Evolutionary conservation across 1,139 yeast genomes (phyloP), one percentile per base, ranked within the genome.

Genomic region (Kodamaea alishanica): DNA sequence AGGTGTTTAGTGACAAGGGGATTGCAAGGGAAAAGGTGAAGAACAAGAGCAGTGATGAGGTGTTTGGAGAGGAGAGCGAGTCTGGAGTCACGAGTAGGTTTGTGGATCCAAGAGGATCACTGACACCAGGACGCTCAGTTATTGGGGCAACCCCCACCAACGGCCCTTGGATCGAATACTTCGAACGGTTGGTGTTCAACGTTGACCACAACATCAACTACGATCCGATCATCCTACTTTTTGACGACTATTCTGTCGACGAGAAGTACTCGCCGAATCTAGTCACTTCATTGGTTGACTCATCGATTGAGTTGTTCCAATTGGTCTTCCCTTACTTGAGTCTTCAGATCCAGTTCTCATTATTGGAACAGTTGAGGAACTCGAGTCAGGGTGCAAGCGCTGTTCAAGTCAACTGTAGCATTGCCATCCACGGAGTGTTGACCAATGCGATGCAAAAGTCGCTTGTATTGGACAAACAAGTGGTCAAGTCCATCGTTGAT

Each of bases 291-390:
- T 70, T 85, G 8, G 75, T 88, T 20, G 96, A 92, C 59, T 60
- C 77, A 1, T 82, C 96, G 0, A 81, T 92, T 51, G 89, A 84
- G 44, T 67, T 89, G 5, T 86, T 89, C 52, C 81, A 85, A 8
- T 55, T 75, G 6, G 72, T 84, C 0, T 84, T 92, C 49, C 88
- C 95, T 0, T 69, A 73, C 44, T 74, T 92, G 50, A 78, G 90
- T n/a, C 61, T 78, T 7, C 86, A 88, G 46, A 84, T 92, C 40
- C 97, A 92, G 54, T 82, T 84, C 41, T 88, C 97, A 1, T 70
- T 92, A 28, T 61, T 92, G 34, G 97, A 90, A 49, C 89, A 84
- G 44, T 64, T 92, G 45, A 73, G 90, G 49, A 68, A 81, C 3
- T 76, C 82, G 6, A 47, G 68, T 11, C 60, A 63, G 2, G 53